phyloP scores from a whole-genome alignment of 306 rosid species.

The Trifolium fragiferum region DNA sequence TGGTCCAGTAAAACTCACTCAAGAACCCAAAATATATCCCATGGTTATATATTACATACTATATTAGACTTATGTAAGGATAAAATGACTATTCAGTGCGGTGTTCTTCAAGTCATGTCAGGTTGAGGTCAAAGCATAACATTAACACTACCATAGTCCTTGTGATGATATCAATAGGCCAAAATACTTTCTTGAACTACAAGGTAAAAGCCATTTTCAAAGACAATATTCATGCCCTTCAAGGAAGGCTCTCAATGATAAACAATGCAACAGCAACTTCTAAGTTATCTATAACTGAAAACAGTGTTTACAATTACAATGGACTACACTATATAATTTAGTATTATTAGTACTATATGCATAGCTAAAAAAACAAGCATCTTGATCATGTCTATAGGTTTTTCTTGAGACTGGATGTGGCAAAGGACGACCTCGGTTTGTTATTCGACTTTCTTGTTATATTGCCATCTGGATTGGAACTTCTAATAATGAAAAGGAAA shows the following conservation, averaged over 20 bases:
- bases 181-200: conserved; percentile 17
- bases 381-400: conserved; percentile 56
- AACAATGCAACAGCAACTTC: conserved; percentile 17
- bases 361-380: conserved; percentile 38
- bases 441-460: conserved; percentile 53
- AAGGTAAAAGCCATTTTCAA: conserved; percentile 31
- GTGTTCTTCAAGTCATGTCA: no score
- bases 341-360: conserved; percentile 26
- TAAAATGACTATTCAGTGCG: no score
- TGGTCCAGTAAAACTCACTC: no score
- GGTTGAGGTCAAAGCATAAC: no score
- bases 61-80: no score
- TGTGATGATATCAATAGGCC: conserved; percentile 5
- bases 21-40: no score
- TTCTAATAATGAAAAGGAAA: conserved; percentile 80
- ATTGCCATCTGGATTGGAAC: conserved; percentile 42
- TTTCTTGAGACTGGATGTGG: conserved; percentile 67
- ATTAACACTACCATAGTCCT: neutral
- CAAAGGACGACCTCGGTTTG: conserved; percentile 49
- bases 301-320: conserved; percentile 27
- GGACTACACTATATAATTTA: conserved; percentile 14
- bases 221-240: neutral
- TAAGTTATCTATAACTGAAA: conserved; percentile 29
- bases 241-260: conserved; percentile 11
- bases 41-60: no score